Evolutionary conservation across 805 yeast species (phyloP), one percentile per base, ranked within the genome.

Genomic region (Candida nitratophila): DNA sequence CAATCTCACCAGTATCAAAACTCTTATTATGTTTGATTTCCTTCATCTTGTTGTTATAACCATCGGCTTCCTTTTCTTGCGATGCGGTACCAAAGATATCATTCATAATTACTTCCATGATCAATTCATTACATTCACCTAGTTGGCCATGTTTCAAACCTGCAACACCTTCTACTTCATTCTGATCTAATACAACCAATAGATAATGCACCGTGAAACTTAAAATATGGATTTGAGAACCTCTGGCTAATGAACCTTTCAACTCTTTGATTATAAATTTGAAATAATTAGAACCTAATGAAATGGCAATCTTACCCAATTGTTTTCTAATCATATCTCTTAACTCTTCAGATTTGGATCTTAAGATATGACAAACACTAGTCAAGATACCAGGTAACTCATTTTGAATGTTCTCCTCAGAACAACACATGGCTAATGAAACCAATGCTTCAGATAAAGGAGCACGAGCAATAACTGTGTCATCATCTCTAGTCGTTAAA

Each of bases 1-100:
- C 57, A 17, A 88, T 66, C 63, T 90, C 96, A 24, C 83, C 95
- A 5, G 93, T 79, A 53, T 93, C 98, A 57, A 69, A 85, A 69
- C 96, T 83, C 65, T 88, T 88, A 57, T 86, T 87, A 50, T 79
- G 82, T 59, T 88, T 90, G 31, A 93, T 91, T 68, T 91, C 99
- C 54, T 84, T 86, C 80, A 89, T 86, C 48, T 82, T 80, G 27
- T 86, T 81, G 42, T 76, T 77, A 56, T 93, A 91, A 17, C 89
- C 96, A 48, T 89, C 97, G 5, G 93, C 90, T 50, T 93, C 98
- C 59, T 93, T 91, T 56, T 93, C 98, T 57, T 83, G 84, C 31
- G 96, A 95, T 3, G 96, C 86, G 10, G 83, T 76, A 21, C 99
- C 99, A 62, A 93, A 90, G 4, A 81, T 75, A 56, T 91, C 96